Base-by-base conservation (phyloP, 805 yeast species). In the Candida montana region DNA sequence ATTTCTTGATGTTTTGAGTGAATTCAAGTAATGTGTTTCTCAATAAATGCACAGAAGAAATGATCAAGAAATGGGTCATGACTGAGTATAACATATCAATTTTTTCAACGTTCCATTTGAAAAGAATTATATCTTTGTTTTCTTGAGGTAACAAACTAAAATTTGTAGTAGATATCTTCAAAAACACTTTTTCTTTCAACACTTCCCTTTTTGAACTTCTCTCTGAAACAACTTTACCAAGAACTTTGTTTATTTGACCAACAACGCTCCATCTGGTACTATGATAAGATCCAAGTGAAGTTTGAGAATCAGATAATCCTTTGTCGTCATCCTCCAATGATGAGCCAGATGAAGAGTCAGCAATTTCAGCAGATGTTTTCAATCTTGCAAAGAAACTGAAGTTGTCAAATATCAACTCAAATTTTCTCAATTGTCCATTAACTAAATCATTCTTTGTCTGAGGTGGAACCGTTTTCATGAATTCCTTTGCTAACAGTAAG, bases 41-140 rank as follows among this genome's bases (percentile, higher is more conserved):
- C 17, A 77, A 47, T 4, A 77, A 58, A 47, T 69, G 72, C 8
- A 68, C 41, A 2, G 73, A 61, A 0, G 81, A 73, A 4, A 72
- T 53, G 0, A 69, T 52, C 17, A 74, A 58, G 51, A 75, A 77
- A 36, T 70, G 69, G 4, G 69, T 62, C 44, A 68, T 67, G 13
- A 69, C 50, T 3, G 74, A 69, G 33, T 65, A 59, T 6, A 68
- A 51, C 3, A 58, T 46, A 23, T 64, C 67, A 9, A 62, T 23
- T 15, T 53, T 57, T 10, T 56, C 52, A 12, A 58, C 46, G 16
- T 54, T 51, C 40, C 57, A 44, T 24, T 55, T 54, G 2, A 67
- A 35, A 2, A 44, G 11, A 12, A 64, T 37, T 31, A 44, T 59
- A 1, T 55, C 53, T 1, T 49, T 50, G 5, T 35, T 39, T 8